Percentiles rank a stretch among this genome's conserved stretches.
phyloP scores from a whole-genome alignment of 495 filamentous ascomycete genomes.

The Tuber microsphaerosporum region DNA sequence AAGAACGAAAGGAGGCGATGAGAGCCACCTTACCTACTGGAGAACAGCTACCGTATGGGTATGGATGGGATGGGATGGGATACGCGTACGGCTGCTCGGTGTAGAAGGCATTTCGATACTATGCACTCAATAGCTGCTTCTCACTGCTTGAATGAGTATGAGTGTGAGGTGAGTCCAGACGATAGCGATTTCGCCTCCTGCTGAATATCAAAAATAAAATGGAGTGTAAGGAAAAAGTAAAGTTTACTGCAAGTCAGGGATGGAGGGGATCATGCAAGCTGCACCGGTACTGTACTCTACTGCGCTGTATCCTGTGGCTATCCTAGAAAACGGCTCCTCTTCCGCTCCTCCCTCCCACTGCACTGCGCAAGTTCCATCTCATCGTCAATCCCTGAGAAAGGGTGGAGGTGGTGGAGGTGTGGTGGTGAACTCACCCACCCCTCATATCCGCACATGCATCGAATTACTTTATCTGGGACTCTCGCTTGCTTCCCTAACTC shows the following conservation, averaged over 20 bases:
- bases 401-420: not conserved
- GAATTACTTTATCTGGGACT: not conserved
- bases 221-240: not conserved
- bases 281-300: not conserved
- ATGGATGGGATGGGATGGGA: not conserved
- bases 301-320: not conserved
- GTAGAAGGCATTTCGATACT: not conserved
- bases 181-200: constrained; percentile 1
- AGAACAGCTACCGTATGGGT: not conserved
- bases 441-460: not conserved
- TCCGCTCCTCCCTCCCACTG: not conserved
- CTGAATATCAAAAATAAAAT: not conserved
- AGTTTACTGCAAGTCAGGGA: not conserved
- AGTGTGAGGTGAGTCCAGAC: not conserved
- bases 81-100: not conserved
- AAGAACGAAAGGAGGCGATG: not conserved
- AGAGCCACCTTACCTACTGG: not conserved
- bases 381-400: not conserved
- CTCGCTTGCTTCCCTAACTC: not conserved
- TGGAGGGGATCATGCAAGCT: not conserved
- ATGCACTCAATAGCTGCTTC: not conserved
- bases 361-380: not conserved
- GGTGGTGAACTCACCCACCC: not conserved
- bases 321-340: not conserved
- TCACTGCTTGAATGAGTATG: not conserved